These are phyloP conservation scores for Delphinella strobiligena DNA, from an alignment of 2,329 filamentous ascomycete species.

Conservation along the genomic window DNA sequence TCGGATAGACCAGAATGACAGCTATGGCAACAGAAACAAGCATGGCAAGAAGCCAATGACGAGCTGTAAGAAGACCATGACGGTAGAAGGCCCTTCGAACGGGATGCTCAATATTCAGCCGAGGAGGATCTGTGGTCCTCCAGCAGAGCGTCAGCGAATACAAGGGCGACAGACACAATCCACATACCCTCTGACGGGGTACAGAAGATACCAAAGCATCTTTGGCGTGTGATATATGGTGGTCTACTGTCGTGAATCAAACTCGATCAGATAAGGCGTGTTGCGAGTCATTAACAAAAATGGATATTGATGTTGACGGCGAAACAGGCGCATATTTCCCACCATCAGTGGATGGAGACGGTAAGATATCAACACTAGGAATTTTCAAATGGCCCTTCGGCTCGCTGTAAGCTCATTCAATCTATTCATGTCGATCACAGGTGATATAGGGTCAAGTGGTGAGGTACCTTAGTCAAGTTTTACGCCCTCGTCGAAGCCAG, in stretches of 20 bases:
- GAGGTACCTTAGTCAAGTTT: too few species aligned
- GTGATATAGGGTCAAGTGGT: too few species aligned
- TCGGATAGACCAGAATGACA: constrained; percentile 59
- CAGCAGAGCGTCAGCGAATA: neutral
- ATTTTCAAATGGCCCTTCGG: too few species aligned
- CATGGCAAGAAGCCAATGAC: constrained; percentile 63
- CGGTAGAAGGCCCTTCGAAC: constrained; percentile 53
- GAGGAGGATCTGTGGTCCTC: constrained; percentile 64
- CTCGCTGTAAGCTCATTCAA: too few species aligned
- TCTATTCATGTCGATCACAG: too few species aligned
- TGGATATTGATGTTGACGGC: too few species aligned
- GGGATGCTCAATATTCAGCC: constrained; percentile 51
- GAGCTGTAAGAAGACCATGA: constrained; percentile 58
- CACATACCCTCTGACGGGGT: constrained; percentile 63
- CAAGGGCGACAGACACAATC: constrained; percentile 1
- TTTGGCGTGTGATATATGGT: neutral
- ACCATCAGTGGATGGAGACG: too few species aligned
- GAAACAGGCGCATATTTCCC: too few species aligned
- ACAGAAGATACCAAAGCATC: constrained; percentile 44
- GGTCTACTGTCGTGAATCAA: neutral
- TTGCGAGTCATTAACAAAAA: neutral
- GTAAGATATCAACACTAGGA: too few species aligned
- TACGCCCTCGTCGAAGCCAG: neutral
- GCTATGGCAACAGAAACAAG: constrained; percentile 62
- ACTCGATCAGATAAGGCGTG: neutral